Conservation (phyloP, 2,329 filamentous ascomycete species). For the Blastomyces emzantsi region DNA sequence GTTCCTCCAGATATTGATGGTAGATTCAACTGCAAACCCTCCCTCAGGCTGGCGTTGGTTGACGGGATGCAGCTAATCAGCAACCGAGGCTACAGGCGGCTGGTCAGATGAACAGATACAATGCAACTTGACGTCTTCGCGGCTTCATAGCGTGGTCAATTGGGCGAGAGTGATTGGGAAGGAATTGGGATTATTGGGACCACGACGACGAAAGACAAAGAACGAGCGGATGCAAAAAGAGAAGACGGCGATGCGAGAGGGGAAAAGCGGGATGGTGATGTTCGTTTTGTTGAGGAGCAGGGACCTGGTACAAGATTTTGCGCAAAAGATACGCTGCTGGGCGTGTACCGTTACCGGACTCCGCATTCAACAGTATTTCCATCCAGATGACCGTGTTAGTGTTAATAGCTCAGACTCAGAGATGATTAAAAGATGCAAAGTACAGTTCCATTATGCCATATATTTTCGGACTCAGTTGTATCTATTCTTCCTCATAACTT, state of each 20-base stretch:
- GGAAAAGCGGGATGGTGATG: not conserved
- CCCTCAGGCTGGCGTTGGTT: not conserved
- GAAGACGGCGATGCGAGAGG: not conserved
- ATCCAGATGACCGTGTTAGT: not conserved
- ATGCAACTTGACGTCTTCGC: not conserved
- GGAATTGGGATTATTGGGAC: not conserved
- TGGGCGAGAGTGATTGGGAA: not conserved
- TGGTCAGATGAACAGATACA: not conserved
- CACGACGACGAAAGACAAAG: not conserved
- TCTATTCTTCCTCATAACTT: not conserved
- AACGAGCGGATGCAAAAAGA: not conserved
- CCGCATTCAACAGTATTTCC: not conserved
- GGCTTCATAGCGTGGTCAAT: not conserved
- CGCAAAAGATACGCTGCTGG: not conserved
- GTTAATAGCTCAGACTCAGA: no score
- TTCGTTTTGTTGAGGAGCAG: not conserved
- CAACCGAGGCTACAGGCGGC: not conserved
- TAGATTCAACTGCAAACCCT: not conserved
- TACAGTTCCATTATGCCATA: not conserved
- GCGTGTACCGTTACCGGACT: not conserved
- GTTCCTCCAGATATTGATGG: not conserved
- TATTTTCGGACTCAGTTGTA: not conserved
- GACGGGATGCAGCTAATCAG: not conserved
- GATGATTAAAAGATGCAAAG: not conserved
- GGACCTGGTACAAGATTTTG: not conserved